Evolutionary conservation across 306 rosid genomes (phyloP).

Genomic region (Sicyos edulis): DNA sequence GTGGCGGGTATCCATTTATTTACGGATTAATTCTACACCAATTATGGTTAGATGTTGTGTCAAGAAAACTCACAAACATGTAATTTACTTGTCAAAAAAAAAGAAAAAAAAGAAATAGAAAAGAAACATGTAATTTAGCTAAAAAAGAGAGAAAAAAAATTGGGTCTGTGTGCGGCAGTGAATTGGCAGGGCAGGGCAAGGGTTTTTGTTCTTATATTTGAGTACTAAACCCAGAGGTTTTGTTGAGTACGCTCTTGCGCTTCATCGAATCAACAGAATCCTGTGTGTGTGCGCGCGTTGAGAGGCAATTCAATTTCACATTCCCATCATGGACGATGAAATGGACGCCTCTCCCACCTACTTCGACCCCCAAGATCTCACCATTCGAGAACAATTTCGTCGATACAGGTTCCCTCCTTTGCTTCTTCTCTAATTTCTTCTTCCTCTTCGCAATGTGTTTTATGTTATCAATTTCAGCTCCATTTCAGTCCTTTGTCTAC

Average conservation of each 20-base stretch:
- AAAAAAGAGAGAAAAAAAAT: too few relatives aligned
- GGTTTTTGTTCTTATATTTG: not conserved
- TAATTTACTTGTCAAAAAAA: too few relatives aligned
- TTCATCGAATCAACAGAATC: not conserved
- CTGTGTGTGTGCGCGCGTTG: too few relatives aligned
- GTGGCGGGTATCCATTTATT: too few relatives aligned
- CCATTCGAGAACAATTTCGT: conserved; percentile 58
- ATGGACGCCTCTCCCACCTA: conserved; percentile 34
- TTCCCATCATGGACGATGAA: conserved; percentile 8
- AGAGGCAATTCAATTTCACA: not conserved
- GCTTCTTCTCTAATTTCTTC: not conserved
- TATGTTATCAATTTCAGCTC: not conserved
- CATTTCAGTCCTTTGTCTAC: not conserved
- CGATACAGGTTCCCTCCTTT: conserved; percentile 54
- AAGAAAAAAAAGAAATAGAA: too few relatives aligned
- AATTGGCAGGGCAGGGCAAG: not conserved
- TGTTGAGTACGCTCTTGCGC: not conserved
- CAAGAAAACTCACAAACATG: too few relatives aligned
- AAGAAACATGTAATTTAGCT: too few relatives aligned
- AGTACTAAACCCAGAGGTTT: not conserved
- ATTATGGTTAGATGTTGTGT: too few relatives aligned
- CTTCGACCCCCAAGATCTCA: conserved; percentile 71
- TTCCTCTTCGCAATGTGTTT: not conserved
- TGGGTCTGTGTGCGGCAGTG: not conserved
- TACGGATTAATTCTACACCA: too few relatives aligned